These are phyloP conservation scores for Dichomitus squalens DNA, from an alignment of 1,284 basidiomycete species.

Conservation along the genomic window DNA sequence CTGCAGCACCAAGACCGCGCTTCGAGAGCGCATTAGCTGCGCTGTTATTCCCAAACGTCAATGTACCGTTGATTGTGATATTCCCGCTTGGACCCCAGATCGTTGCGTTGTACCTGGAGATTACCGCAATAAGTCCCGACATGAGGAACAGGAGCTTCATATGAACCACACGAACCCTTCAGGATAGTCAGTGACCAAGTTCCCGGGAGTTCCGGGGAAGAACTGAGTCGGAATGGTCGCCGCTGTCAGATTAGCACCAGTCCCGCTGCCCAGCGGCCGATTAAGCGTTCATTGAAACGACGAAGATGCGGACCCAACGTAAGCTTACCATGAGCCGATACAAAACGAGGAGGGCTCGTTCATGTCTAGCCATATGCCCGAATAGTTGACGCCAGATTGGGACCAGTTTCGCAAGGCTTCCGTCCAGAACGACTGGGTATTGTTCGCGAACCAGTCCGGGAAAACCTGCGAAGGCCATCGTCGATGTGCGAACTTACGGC, in stretches of 20 bases:
- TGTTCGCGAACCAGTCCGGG: conserved; percentile 71
- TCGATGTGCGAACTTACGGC: neutral
- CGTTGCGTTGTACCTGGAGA: conserved; percentile 59
- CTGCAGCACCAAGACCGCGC: conserved; percentile 45
- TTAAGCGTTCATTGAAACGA: conserved; percentile 35
- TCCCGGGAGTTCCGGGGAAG: conserved; percentile 55
- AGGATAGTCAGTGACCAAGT: conserved; percentile 56
- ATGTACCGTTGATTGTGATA: conserved; percentile 67
- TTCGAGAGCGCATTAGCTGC: conserved; percentile 46
- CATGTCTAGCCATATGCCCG: conserved; percentile 81
- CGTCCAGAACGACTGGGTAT: conserved; percentile 43
- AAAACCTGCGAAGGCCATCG: conserved; percentile 39
- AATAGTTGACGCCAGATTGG: conserved; percentile 54
- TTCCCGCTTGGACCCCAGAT: conserved; percentile 73
- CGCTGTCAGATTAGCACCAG: conserved; percentile 53
- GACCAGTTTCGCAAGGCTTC: conserved; percentile 54
- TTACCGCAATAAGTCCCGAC: neutral
- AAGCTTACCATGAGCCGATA: conserved; percentile 58
- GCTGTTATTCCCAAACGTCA: conserved; percentile 56
- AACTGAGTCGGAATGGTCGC: conserved; percentile 46
- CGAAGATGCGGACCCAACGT: conserved; percentile 35
- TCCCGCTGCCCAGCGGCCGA: conserved; percentile 52
- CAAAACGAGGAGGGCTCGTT: conserved; percentile 74
- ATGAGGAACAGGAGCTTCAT: neutral
- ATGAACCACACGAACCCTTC: conserved; percentile 52